Base-by-base conservation (phyloP, 192 early-diverging fungal genomes). In the Gonapodya sp. region DNA sequence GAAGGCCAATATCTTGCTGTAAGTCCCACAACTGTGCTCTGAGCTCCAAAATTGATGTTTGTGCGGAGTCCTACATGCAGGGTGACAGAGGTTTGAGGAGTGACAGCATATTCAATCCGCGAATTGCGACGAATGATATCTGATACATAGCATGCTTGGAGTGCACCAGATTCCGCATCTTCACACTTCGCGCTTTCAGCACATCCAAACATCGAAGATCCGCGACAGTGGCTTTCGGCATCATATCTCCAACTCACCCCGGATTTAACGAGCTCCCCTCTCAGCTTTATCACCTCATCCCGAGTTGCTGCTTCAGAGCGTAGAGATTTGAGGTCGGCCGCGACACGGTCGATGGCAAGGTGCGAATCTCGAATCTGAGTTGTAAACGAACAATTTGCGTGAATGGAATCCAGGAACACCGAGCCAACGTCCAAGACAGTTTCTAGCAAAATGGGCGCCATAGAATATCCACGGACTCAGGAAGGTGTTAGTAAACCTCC, bases 201-300 rank as follows among this genome's bases (percentile, higher is more conserved):
- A n/a, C n/a, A n/a, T n/a, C n/a, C n/a, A n/a, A n/a, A n/a, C n/a
- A n/a, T n/a, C n/a, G n/a, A n/a, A n/a, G n/a, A n/a, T n/a, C n/a
- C n/a, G n/a, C n/a, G n/a, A n/a, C n/a, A n/a, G n/a, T n/a, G n/a
- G n/a, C n/a, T n/a, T n/a, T n/a, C n/a, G n/a, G n/a, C n/a, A n/a
- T n/a, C n/a, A 64, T 64, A 64, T 64, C 24, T 64, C 46, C 46
- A 64, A 64, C 46, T 64, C 46, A 64, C 46, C 46, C 46, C 46
- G 46, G 46, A 8, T 24, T 64, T 64, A 24, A 64, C 24, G 24
- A 64, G 8, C 46, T 64, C 46, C 8, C 46, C 46, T 24, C 46
- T 8, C 46, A 64, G 24, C 46, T 24, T 64, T 24, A 24, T 24
- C 46, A 64, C 8, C 24, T 64, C 46, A 16, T 64, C 46, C 24